Evolutionary conservation across 768 basidiomycete species (phyloP).

Genomic region (Calocybe indica): DNA sequence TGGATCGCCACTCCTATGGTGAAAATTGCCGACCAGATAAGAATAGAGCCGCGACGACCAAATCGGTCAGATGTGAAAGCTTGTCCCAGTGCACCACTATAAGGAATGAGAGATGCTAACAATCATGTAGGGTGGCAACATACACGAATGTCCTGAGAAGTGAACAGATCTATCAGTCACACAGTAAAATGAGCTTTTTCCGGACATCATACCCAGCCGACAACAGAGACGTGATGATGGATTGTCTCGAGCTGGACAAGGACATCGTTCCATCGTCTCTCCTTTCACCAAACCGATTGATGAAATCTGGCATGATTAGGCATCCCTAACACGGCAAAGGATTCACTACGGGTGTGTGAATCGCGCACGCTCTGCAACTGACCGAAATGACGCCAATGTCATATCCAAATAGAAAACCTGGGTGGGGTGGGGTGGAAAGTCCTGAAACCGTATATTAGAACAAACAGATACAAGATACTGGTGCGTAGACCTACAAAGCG

Average conservation of each 20-base stretch:
- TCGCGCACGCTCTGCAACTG: slow-evolving; percentile 9
- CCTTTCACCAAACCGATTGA: slow-evolving; percentile 57
- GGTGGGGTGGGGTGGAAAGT: not conserved
- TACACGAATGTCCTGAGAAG: slow-evolving; percentile 46
- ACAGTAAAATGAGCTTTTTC: not conserved
- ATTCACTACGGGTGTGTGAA: not conserved
- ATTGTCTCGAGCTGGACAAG: slow-evolving; percentile 59
- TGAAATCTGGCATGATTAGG: slow-evolving; percentile 75
- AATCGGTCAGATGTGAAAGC: slow-evolving; percentile 72
- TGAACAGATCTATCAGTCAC: not conserved
- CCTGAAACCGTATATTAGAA: not conserved
- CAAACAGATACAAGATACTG: too few relatives aligned
- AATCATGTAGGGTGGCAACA: slow-evolving; percentile 9
- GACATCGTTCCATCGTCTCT: slow-evolving; percentile 38
- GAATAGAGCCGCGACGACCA: slow-evolving; percentile 67
- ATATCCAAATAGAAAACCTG: slow-evolving; percentile 68
- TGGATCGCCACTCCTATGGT: slow-evolving; percentile 66
- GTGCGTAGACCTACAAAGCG: too few relatives aligned
- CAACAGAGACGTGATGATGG: slow-evolving; percentile 72
- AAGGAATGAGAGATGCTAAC: slow-evolving; percentile 6
- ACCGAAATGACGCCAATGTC: slow-evolving; percentile 77
- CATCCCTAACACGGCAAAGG: slow-evolving; percentile 46
- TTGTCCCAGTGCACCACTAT: slow-evolving; percentile 58
- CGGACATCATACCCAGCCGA: slow-evolving; percentile 57
- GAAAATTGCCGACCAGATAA: slow-evolving; percentile 73